Evolutionary conservation across 2,329 filamentous ascomycete genomes (phyloP), one percentile per base, ranked within the genome.

Genomic region (Chaetomium sp.): DNA sequence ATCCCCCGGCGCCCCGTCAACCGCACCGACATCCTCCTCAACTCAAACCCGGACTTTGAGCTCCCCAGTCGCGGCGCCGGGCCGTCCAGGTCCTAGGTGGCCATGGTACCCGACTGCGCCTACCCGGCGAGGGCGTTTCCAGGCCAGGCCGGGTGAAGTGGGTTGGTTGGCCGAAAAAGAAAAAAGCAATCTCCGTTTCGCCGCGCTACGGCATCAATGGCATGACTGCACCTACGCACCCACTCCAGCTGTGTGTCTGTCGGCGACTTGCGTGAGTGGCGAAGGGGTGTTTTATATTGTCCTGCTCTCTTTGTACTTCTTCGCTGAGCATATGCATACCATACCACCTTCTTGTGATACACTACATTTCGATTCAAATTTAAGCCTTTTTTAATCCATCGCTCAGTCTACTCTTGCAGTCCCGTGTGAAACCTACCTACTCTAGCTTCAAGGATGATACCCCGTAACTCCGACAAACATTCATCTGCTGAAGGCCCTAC

Each of bases 31-130:
- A 83, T 93, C 57, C 79, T 96, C 47, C 81, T 96, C 65, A 87
- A 88, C 72, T 87, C 82, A 53, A 97, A 96, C 73, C 93, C 93
- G 0, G 93, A 97, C 75, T 97, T 97, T 78, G 85, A 90, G 69
- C 76, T 97, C 31, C 89, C 88, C 1, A 78, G 78, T 29, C 64
- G 68, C 25, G 68, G 68, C 23, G 68, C 67, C 49, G 60, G 59
- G 51, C 61, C 67, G 29, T n/a, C 64, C 8, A 59, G 70, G 55
- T 21, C 35, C 70, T 71, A 56, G 74, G 73, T 13, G 74, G 76
- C 47, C 80, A 81, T 85, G 79, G 79, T 83, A 58, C 83, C 83
- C 5, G 80, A 80, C 49, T 82, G 83, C 67, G 81, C 84, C 21
- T 87, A 86, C 70, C 83, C 83, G n/a, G n/a, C 33, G n/a, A 38